phyloP scores from a whole-genome alignment of 768 basidiomycete species.

The Ephemerocybe angulata region DNA sequence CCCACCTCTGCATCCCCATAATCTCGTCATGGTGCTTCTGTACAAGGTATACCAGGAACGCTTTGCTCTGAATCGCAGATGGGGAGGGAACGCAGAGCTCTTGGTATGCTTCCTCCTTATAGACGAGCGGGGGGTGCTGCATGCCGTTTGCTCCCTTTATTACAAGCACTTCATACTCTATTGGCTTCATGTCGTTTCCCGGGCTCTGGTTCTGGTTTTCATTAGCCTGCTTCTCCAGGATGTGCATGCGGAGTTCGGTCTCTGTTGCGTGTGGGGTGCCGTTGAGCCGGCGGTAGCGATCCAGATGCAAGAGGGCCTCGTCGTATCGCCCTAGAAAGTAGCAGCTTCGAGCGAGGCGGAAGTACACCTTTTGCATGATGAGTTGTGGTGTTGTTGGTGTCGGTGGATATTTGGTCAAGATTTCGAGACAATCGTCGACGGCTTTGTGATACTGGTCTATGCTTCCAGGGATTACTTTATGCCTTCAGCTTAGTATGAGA shows the following conservation, averaged over 20 bases:
- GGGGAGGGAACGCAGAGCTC: neutral
- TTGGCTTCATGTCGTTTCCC: neutral
- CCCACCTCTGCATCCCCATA: slow-evolving; percentile 7
- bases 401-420: neutral
- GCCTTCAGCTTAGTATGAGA: neutral
- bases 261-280: neutral
- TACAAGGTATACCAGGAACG: slow-evolving; percentile 3
- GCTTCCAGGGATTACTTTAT: neutral
- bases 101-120: neutral
- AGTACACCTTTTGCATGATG: slow-evolving; percentile 7
- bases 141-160: neutral
- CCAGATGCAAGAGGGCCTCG: slow-evolving; percentile 7
- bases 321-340: slow-evolving; percentile 2
- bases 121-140: neutral
- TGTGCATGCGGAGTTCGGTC: neutral
- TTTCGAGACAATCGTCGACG: neutral
- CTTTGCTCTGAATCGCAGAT: slow-evolving; percentile 1
- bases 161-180: neutral
- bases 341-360: slow-evolving; percentile 9
- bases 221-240: neutral
- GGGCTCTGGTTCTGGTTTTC: neutral
- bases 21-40: slow-evolving; percentile 8
- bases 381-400: neutral
- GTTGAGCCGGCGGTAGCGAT: slow-evolving; percentile 4
- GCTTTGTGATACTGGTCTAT: slow-evolving; percentile 1